Evolutionary conservation across 139 green algal species (phyloP).

Genomic region (Coelastrella sp.): DNA sequence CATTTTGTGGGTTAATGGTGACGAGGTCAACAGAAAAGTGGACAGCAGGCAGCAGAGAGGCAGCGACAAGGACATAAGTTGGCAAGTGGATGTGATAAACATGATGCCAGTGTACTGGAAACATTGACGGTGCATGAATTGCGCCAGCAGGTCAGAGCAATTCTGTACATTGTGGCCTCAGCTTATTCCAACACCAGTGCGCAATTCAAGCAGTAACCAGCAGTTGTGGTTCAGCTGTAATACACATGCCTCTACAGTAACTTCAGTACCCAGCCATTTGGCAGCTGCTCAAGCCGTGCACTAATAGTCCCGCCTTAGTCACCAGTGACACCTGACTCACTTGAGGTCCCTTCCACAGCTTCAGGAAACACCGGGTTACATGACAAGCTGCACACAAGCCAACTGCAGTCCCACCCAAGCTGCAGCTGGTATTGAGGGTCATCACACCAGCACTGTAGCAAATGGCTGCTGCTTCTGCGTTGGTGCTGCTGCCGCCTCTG

Average conservation of each 20-base stretch:
- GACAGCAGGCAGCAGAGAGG: too few species aligned
- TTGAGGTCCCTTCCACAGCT: constrained; percentile 25
- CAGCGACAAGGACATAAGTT: too few species aligned
- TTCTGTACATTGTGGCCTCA: too few species aligned
- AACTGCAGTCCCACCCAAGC: constrained; percentile 29
- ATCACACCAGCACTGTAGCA: not conserved
- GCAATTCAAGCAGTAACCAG: not conserved
- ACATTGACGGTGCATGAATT: too few species aligned
- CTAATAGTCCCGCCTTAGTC: not conserved
- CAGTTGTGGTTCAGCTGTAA: not conserved
- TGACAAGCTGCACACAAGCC: too few species aligned
- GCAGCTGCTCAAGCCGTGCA: not conserved
- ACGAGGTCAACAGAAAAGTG: too few species aligned
- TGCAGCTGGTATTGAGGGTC: not conserved
- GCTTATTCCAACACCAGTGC: not conserved
- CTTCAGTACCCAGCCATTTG: constrained; percentile 4
- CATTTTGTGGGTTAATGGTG: too few species aligned
- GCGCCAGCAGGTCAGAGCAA: too few species aligned
- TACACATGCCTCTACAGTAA: constrained; percentile 47
- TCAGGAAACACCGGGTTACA: not conserved
- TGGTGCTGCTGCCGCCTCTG: too few species aligned
- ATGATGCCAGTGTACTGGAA: too few species aligned
- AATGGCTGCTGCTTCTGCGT: too few species aligned
- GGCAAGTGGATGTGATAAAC: too few species aligned
- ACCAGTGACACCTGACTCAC: not conserved